A percentile compares a stretch with the other conserved stretches of the same genome.
Conservation (phyloP, 257 asterid species). For the Avicennia marina region DNA sequence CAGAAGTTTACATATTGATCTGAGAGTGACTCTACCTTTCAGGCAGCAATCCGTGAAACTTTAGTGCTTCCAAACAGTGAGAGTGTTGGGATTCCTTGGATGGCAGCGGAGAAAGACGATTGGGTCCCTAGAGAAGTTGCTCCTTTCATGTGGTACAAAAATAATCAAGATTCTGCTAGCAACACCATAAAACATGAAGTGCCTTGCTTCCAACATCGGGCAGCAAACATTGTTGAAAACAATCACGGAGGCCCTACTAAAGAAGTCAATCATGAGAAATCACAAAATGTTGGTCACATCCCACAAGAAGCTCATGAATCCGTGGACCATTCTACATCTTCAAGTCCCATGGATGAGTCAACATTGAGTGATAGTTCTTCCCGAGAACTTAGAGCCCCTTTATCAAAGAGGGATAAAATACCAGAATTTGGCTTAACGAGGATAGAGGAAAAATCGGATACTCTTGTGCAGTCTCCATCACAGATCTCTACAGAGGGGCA, state of each 20-base stretch:
- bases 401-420: conserved; percentile 34
- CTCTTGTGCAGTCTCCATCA: conserved; percentile 29
- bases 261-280: conserved; percentile 31
- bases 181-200: conserved; percentile 33
- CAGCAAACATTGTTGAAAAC: conserved; percentile 27
- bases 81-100: conserved; percentile 63
- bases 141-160: conserved; percentile 69
- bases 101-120: conserved; percentile 88
- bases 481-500: conserved; percentile 29
- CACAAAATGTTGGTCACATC: conserved; percentile 16
- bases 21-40: conserved; percentile 23
- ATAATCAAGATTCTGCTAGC: conserved; percentile 41
- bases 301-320: conserved; percentile 25
- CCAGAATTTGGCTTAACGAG: conserved; percentile 28
- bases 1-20: no score
- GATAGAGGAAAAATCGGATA: conserved; percentile 28
- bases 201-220: conserved; percentile 34
- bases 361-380: conserved; percentile 15
- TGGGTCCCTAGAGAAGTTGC: conserved; percentile 78
- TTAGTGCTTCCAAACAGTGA: conserved; percentile 85
- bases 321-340: conserved; percentile 23
- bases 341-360: conserved; percentile 25
- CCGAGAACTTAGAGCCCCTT: conserved; percentile 43
- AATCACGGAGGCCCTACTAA: conserved; percentile 26
- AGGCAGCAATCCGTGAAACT: conserved; percentile 84